Evolutionary conservation across 345 rosid genomes (phyloP), one percentile per base, ranked within the genome.

Genomic region (Crucihimalaya himalaica): DNA sequence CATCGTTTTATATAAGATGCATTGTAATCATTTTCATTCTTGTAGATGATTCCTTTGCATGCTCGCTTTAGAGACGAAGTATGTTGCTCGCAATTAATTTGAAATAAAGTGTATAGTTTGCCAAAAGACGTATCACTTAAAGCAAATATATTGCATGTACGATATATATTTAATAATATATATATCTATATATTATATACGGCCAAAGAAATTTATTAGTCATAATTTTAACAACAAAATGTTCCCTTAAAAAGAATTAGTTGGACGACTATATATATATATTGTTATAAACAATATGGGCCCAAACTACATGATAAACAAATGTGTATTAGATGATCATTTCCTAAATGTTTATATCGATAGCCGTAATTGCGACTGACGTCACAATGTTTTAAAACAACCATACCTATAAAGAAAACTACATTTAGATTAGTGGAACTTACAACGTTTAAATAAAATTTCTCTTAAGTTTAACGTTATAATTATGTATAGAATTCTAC

Each of bases 41-140:
- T 61, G 70, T 23, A 25, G 64, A 51, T 75, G 70, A 75, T 68
- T 62, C 39, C 57, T 42, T 63, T 52, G 74, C 79, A 68, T 75
- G 79, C 69, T 75, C 28, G 50, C 79, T 75, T 68, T 52, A 37
- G 61, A 40, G 23, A 40, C 37, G 9, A 52, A 8, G 35, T 43
- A 25, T 75, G 55, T 2, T 53, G 32, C 13, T 43, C 57, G 21
- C 42, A 35, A 57, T 37, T 16, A 13, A 21, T 54, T 57, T 54
- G 52, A 43, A 57, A 35, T 57, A 27, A 47, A 46, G 40, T 1
- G 13, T 23, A 42, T 53, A n/a, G 25, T 55, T 54, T 63, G 0
- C 5, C 4, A 5, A 62, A 68, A 35, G 31, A 50, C n/a, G 31
- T 37, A 37, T 23, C 19, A 31, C 47, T 27, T 32, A 23, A 66